Evolutionary conservation across 2,329 filamentous ascomycete species (phyloP).

Genomic region (Aureobasidium sp.): DNA sequence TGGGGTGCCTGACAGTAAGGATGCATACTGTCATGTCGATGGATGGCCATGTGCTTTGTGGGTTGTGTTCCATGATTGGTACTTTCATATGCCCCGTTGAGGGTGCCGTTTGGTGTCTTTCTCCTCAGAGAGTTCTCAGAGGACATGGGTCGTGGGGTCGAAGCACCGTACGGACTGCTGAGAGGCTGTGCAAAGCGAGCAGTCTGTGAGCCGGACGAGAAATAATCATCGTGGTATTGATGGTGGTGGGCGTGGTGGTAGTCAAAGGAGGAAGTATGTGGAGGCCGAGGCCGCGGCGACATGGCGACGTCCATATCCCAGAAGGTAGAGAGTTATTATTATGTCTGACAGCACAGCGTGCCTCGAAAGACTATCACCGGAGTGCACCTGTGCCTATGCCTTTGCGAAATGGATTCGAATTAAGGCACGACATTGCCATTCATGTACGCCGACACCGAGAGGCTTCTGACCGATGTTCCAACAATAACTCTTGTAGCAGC

Average conservation of each 20-base stretch:
- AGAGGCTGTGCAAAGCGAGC: slow-evolving; percentile 12
- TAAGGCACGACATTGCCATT: slow-evolving; percentile 12
- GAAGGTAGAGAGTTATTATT: neutral
- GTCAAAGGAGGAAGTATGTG: slow-evolving; percentile 14
- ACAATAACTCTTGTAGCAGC: slow-evolving; percentile 10
- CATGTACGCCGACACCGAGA: neutral
- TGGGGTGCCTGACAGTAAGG: slow-evolving; percentile 16
- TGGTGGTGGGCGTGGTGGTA: neutral
- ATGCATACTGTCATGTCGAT: slow-evolving; percentile 24
- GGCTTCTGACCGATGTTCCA: slow-evolving; percentile 3
- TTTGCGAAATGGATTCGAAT: slow-evolving; percentile 20
- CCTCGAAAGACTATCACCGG: slow-evolving; percentile 19
- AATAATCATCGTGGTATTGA: slow-evolving; percentile 14
- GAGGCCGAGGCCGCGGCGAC: slow-evolving; percentile 14
- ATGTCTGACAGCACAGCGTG: slow-evolving; percentile 8
- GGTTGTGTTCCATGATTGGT: slow-evolving; percentile 35
- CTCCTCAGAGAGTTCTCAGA: slow-evolving; percentile 72
- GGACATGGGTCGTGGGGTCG: neutral
- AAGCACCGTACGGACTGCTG: slow-evolving; percentile 9
- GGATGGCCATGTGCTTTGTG: slow-evolving; percentile 75
- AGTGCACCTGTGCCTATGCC: slow-evolving; percentile 26
- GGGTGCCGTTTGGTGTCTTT: slow-evolving; percentile 90
- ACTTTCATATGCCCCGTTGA: slow-evolving; percentile 86
- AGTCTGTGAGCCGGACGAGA: neutral
- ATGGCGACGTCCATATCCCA: slow-evolving; percentile 3